Conservation (phyloP, 768 basidiomycete species). For the Hemileccinum rubropunctum region DNA sequence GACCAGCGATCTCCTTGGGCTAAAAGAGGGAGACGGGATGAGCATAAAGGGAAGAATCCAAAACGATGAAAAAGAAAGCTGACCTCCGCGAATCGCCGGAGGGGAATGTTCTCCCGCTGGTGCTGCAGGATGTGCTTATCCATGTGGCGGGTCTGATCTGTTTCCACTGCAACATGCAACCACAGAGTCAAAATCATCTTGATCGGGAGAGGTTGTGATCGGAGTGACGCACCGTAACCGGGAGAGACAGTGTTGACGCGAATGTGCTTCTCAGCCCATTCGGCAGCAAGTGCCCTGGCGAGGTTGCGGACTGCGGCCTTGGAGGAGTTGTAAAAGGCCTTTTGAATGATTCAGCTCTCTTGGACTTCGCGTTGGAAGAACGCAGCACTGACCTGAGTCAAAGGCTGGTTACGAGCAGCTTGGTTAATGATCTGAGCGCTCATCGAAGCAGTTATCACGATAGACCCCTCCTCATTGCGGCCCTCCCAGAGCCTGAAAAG, state of each 20-base stretch:
- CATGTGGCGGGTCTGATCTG: slow-evolving; percentile 57
- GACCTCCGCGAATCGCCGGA: slow-evolving; percentile 58
- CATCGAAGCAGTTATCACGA: slow-evolving; percentile 67
- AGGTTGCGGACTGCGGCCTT: slow-evolving; percentile 69
- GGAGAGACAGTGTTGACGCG: slow-evolving; percentile 64
- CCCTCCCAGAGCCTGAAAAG: slow-evolving; percentile 44
- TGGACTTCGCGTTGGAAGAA: too few relatives aligned
- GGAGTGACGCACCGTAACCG: slow-evolving; percentile 42
- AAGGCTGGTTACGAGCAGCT: slow-evolving; percentile 38
- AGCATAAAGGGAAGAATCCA: too few relatives aligned
- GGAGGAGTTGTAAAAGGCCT: slow-evolving; percentile 59
- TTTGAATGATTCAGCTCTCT: neutral
- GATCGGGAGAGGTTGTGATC: too few relatives aligned
- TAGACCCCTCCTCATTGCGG: slow-evolving; percentile 40
- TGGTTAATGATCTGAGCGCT: slow-evolving; percentile 66
- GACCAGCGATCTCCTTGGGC: slow-evolving; percentile 58
- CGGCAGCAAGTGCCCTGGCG: slow-evolving; percentile 57
- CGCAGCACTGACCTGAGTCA: slow-evolving; percentile 44
- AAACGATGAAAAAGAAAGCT: neutral
- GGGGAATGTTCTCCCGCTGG: slow-evolving; percentile 49
- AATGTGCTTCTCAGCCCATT: slow-evolving; percentile 53
- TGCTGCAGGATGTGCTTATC: slow-evolving; percentile 46
- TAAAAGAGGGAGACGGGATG: slow-evolving; percentile 14
- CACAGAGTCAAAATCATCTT: too few relatives aligned
- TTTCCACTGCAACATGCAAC: slow-evolving; percentile 39